phyloP scores from a whole-genome alignment of 352 stramenopile genomes.

The Ophiocytium majus region DNA sequence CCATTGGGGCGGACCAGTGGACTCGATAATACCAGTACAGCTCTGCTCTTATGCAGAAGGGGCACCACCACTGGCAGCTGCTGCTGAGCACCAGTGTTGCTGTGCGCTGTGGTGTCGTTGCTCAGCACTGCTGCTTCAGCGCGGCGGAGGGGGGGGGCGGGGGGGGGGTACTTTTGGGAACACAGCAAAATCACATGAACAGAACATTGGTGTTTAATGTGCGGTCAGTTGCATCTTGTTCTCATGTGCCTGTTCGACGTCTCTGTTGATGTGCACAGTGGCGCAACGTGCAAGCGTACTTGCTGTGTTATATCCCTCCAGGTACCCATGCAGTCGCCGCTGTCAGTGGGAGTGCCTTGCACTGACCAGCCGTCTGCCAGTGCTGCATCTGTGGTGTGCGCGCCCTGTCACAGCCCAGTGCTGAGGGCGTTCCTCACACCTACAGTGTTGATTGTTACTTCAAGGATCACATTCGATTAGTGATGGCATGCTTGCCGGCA shows the following conservation, averaged over 20 bases:
- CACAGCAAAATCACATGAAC: neutral
- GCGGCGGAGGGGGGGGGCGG: neutral
- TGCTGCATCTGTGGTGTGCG: too few relatives aligned
- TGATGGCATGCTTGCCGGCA: too few relatives aligned
- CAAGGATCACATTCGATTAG: too few relatives aligned
- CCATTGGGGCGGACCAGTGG: conserved; percentile 52
- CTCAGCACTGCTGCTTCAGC: neutral
- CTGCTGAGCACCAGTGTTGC: neutral
- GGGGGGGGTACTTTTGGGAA: neutral
- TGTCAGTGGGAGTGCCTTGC: too few relatives aligned
- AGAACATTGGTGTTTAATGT: neutral
- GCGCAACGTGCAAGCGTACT: neutral
- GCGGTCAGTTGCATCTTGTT: neutral
- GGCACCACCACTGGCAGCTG: neutral
- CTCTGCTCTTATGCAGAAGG: neutral
- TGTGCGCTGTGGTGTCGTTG: neutral
- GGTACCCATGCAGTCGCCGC: too few relatives aligned
- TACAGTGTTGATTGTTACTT: too few relatives aligned
- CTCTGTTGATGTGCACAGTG: neutral
- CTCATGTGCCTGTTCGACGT: neutral
- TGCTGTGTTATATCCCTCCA: neutral
- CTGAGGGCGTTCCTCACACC: too few relatives aligned
- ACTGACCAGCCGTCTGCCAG: too few relatives aligned
- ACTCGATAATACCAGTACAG: conserved; percentile 45
- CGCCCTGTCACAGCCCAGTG: too few relatives aligned